Evolutionary conservation across 2,329 filamentous ascomycete species (phyloP).

Genomic region (Scytalidium lignicola): DNA sequence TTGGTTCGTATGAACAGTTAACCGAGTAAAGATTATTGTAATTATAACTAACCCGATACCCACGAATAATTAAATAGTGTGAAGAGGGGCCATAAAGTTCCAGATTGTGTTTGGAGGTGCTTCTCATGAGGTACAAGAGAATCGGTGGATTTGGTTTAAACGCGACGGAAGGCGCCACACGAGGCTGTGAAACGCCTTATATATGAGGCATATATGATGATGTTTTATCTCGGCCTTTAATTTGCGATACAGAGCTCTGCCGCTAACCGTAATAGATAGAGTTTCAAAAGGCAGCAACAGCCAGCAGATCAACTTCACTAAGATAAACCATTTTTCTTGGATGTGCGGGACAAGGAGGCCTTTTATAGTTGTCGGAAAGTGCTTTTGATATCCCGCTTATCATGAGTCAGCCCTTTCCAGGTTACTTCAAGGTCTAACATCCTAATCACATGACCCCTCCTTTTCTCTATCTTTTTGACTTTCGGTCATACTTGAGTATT

Average conservation of each 20-base stretch:
- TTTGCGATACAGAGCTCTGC: background rate
- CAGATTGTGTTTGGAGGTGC: slow-evolving; percentile 18
- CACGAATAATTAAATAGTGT: background rate
- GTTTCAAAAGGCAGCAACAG: slow-evolving; percentile 12
- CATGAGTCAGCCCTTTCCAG: slow-evolving; percentile 20
- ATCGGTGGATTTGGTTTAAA: slow-evolving; percentile 7
- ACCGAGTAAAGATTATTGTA: background rate
- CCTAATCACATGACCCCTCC: slow-evolving; percentile 20
- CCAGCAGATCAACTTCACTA: slow-evolving; percentile 9
- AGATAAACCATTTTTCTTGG: slow-evolving; percentile 9
- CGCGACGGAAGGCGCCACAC: background rate
- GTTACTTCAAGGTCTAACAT: background rate
- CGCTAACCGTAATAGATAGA: background rate
- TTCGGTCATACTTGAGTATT: slow-evolving; percentile 1
- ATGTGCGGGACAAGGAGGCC: slow-evolving; percentile 11
- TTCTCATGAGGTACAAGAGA: slow-evolving; percentile 20
- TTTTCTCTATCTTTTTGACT: slow-evolving; percentile 7
- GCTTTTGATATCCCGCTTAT: slow-evolving; percentile 15
- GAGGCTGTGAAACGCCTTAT: background rate
- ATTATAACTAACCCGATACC: background rate
- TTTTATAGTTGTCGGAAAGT: slow-evolving; percentile 21
- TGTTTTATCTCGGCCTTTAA: background rate
- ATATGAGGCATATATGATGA: background rate
- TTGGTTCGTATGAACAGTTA: background rate
- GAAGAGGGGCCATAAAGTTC: background rate